Percentiles rank a stretch among this genome's conserved stretches.
These are phyloP conservation scores for Drechslerella coelobrocha DNA, from an alignment of 2,329 filamentous ascomycete genomes.

Conservation along the genomic window DNA sequence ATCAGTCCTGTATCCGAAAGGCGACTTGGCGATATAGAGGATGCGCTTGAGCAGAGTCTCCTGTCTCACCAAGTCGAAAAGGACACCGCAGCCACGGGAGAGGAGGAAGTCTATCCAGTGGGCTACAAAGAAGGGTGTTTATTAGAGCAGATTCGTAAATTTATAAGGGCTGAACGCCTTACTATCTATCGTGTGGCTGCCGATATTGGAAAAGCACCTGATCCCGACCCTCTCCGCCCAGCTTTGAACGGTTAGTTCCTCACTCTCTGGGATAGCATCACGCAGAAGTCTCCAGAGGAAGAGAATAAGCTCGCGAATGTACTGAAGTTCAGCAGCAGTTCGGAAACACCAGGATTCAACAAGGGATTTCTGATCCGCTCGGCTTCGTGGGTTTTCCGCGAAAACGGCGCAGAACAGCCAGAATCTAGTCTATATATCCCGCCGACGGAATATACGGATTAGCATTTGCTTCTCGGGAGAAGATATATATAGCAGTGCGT, in stretches of 20 bases:
- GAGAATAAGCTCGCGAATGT: constrained; percentile 44
- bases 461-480: background rate
- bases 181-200: constrained; percentile 35
- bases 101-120: constrained; percentile 49
- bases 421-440: constrained; percentile 24
- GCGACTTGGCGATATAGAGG: constrained; percentile 47
- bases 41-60: constrained; percentile 44
- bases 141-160: background rate
- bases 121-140: too few species aligned
- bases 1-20: constrained; percentile 45
- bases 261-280: constrained; percentile 38
- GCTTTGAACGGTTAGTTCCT: constrained; percentile 34
- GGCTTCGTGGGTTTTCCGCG: constrained; percentile 39
- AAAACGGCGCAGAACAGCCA: constrained; percentile 46
- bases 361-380: constrained; percentile 48
- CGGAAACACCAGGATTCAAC: constrained; percentile 50
- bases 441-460: background rate
- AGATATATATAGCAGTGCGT: background rate
- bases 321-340: constrained; percentile 45
- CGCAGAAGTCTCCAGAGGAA: constrained; percentile 42
- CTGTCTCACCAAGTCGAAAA: constrained; percentile 41
- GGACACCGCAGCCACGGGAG: constrained; percentile 44
- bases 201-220: constrained; percentile 30
- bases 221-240: constrained; percentile 46
- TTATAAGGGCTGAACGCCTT: background rate